Evolutionary conservation across 2,329 filamentous ascomycete genomes (phyloP), one percentile per base, ranked within the genome.

Genomic region (Pseudocercospora musae): DNA sequence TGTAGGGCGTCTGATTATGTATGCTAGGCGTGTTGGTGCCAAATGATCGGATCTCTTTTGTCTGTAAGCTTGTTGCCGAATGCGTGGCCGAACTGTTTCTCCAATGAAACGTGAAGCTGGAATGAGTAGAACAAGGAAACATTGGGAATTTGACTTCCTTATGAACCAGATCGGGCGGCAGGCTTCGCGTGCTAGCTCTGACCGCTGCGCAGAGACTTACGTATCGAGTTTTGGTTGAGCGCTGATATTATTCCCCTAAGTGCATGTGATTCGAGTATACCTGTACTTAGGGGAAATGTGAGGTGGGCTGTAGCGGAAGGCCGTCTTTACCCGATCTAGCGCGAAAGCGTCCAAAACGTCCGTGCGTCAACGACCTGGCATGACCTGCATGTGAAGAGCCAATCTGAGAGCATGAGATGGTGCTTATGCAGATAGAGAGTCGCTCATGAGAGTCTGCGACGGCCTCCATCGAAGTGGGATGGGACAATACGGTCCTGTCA

Each of bases 91-190:
- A 40, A 18, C 37, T 31, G 21, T 29, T 15, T 10, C 21, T 52
- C 31, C 23, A 52, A 29, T 52, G 44, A 48, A 40, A 25, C 20
- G 44, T 52, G 48, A 52, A 52, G 48, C 48, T 52, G 48, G 48
- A 52, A 52, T 52, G 48, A 52, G 25, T 20, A 18, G 15, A 52
- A 52, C 48, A 52, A 52, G 48, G 25, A 29, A 52, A 52, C 48
- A 52, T 31, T 52, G 48, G 48, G 25, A 52, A 52, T 52, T 52
- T 27, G 25, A 52, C 48, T 29, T 52, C 48, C 48, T 52, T 52
- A 29, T 9, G 48, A 52, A 31, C 48, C 46, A 50, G 46, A 50
- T 50, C n/a, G 11, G 48, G 48, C 21, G 48, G 48, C 44, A 21
- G 37, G 9, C 44, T 21, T 48, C 44, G 10, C 18, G 21, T 29